Percentiles rank a stretch among this genome's conserved stretches.
Evolutionary conservation across 257 asterid genomes (phyloP).

Genomic region (Nicotiana sylvestris): DNA sequence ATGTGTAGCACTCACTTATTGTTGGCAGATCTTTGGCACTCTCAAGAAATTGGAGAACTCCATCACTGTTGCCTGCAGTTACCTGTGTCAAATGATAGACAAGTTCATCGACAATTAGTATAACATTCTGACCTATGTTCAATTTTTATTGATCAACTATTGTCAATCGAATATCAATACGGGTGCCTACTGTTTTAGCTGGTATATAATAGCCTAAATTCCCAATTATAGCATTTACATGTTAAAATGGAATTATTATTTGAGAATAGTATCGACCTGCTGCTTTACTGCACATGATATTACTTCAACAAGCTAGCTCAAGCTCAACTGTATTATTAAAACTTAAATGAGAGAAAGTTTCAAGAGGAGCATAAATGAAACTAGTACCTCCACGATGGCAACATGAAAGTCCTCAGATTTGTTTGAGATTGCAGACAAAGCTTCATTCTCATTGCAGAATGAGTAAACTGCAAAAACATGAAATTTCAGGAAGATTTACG

Average conservation of each 20-base stretch:
- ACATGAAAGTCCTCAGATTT: slow-evolving; percentile 42
- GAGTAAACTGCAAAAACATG: slow-evolving; percentile 27
- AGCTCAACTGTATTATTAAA: not conserved
- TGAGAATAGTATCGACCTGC: not conserved
- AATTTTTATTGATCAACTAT: not conserved
- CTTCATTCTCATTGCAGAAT: slow-evolving; percentile 36
- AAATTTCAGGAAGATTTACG: not conserved
- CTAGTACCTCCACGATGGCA: slow-evolving; percentile 48
- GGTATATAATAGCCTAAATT: not conserved
- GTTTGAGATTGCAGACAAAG: slow-evolving; percentile 32
- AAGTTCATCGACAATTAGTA: not conserved
- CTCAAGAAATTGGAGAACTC: slow-evolving; percentile 35
- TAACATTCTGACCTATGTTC: not conserved
- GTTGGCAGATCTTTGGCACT: slow-evolving; percentile 37
- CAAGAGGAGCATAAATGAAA: not conserved
- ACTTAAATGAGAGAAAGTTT: not conserved
- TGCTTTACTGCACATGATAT: not conserved
- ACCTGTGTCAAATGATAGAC: slow-evolving; percentile 24
- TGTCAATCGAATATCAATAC: not conserved
- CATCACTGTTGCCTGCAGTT: slow-evolving; percentile 20
- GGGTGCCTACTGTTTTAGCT: not conserved
- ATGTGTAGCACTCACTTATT: slow-evolving; percentile 29
- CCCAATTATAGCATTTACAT: not conserved
- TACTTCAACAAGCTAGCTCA: not conserved
- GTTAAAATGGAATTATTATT: not conserved